Evolutionary conservation across 495 filamentous ascomycete species (phyloP).

Genomic region (Barbatosphaeria neglecta): DNA sequence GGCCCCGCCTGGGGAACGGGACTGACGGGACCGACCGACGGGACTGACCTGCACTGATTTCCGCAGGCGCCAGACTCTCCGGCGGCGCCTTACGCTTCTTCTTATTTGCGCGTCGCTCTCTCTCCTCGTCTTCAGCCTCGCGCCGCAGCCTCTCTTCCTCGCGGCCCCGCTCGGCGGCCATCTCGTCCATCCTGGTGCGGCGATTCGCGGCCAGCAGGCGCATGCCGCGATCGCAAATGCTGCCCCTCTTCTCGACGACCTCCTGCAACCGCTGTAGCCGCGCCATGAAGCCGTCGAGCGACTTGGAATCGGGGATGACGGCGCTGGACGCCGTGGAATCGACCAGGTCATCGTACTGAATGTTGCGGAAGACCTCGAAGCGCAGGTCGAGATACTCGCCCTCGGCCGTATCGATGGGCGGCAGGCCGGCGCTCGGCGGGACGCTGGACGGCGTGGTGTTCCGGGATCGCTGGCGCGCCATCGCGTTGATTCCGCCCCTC

Average conservation of each 20-base stretch:
- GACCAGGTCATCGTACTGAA: constrained; percentile 62
- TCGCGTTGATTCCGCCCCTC: constrained; percentile 50
- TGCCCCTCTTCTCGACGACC: constrained; percentile 50
- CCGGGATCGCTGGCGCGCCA: constrained; percentile 60
- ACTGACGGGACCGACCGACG: no score
- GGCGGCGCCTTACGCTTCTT: constrained; percentile 45
- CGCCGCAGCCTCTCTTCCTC: constrained; percentile 26
- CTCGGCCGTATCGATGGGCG: constrained; percentile 45
- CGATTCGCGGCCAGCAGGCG: constrained; percentile 52
- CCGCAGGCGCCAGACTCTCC: constrained; percentile 50
- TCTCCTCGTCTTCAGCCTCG: constrained; percentile 32
- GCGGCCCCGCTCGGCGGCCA: constrained; percentile 27
- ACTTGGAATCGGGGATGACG: constrained; percentile 62
- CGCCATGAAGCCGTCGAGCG: constrained; percentile 54
- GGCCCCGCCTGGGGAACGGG: not conserved
- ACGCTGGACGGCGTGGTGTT: constrained; percentile 72
- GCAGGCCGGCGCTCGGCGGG: constrained; percentile 33
- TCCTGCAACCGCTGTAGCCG: constrained; percentile 55
- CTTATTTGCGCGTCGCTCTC: constrained; percentile 40
- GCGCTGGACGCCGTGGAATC: constrained; percentile 49
- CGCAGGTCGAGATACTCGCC: constrained; percentile 53
- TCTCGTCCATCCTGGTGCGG: constrained; percentile 43
- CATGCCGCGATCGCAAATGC: constrained; percentile 61
- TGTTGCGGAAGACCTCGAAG: constrained; percentile 35
- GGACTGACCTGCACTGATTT: constrained; percentile 52